phyloP scores from a whole-genome alignment of 164 flowering plant genomes.

The Dillenia suffruticosa region DNA sequence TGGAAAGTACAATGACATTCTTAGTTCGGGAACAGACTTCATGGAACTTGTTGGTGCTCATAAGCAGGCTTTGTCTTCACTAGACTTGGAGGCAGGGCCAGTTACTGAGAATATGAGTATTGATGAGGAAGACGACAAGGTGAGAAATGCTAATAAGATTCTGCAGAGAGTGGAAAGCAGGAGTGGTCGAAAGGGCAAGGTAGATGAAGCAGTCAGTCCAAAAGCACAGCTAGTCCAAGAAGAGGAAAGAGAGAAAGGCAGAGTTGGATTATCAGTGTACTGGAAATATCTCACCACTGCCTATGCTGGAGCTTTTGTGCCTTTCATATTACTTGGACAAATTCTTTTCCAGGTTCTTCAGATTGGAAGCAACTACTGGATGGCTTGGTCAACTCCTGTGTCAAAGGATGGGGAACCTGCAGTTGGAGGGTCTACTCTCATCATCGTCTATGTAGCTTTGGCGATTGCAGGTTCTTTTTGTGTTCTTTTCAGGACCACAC shows the following conservation, averaged over 20 bases:
- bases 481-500: conserved; percentile 44
- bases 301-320: conserved; percentile 75
- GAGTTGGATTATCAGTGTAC: conserved; percentile 70
- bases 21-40: conserved; percentile 68
- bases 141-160: not conserved
- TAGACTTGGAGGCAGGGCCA: conserved; percentile 32
- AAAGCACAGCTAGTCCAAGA: conserved; percentile 82
- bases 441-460: conserved; percentile 62
- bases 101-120: conserved; percentile 4
- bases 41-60: conserved; percentile 93
- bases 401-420: conserved; percentile 46
- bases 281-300: conserved; percentile 75
- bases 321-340: conserved; percentile 57
- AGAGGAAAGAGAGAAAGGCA: conserved; percentile 95
- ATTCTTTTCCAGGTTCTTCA: conserved; percentile 66
- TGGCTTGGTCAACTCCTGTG: conserved; percentile 88
- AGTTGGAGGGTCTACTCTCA: conserved; percentile 36
- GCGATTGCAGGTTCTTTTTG: conserved; percentile 68
- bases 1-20: conserved; percentile 76
- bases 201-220: conserved; percentile 29
- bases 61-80: conserved; percentile 56
- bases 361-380: conserved; percentile 95
- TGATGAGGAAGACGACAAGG: conserved; percentile 12
- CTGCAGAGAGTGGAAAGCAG: conserved; percentile 20
- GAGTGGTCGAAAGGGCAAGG: conserved; percentile 20